Base-by-base conservation (phyloP, 73 alveolate genomes). In the Blepharisma japonicum region DNA sequence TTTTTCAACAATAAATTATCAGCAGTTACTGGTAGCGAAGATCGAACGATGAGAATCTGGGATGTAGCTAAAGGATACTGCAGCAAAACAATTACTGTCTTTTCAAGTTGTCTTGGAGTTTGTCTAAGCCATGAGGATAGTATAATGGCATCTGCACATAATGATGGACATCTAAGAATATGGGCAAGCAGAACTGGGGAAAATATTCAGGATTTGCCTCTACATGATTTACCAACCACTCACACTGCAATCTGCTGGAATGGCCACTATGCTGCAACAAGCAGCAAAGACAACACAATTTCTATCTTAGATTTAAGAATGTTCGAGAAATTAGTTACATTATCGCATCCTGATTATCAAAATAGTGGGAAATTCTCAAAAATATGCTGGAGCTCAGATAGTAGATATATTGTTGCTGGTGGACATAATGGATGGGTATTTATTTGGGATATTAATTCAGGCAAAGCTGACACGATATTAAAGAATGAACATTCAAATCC, bases 21-120 rank as follows among this genome's bases (percentile, higher is more conserved):
- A 45, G 53, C 90, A 32, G 81, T 89, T 39, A 93, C 97, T 55
- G 97, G 95, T 6, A 81, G 93, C 20, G 72, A 87, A 27, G 98
- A 93, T 82, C 78, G 95, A 78, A 90, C 94, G 2, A 90, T 93
- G 27, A 81, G 84, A 71, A 7, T 85, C 39, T 90, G 98, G 98
- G 97, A 93, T 81, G 66, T 80, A 42, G 86, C 71, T 45, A 87
- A 79, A 42, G 94, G 94, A 71, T 42, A 71, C 18, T 77, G 86
- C 55, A 27, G 80, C 3, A 77, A 87, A 27, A 83, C 94, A 7
- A 78, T 42, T 47, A 71, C 83, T 18, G 83, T 91, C 86, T 78
- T 74, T 27, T 87, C 94, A 8, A 25, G 78, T 6, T 83, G 90
- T 67, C 83, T 83, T 68, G 81, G 82, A 11, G 21, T 87, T 9